These are phyloP conservation scores for Calvatia gigantea DNA, from an alignment of 768 basidiomycete species.

Conservation along the genomic window DNA sequence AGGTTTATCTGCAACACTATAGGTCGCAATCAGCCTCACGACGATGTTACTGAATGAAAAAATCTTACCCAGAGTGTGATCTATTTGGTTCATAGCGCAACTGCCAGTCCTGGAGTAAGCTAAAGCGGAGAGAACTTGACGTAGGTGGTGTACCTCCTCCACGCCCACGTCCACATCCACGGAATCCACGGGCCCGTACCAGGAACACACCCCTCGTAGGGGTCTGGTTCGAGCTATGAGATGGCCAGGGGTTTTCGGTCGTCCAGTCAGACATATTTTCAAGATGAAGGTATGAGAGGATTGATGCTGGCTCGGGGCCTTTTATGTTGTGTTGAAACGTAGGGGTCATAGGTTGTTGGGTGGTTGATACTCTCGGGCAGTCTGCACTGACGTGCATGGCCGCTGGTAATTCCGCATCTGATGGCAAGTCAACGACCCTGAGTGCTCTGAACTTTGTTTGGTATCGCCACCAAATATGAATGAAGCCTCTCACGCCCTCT, in stretches of 20 bases:
- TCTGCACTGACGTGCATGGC: no score
- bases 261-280: background rate
- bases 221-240: background rate
- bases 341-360: background rate
- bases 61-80: constrained; percentile 2
- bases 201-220: background rate
- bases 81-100: constrained; percentile 3
- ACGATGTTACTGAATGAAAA: background rate
- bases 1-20: constrained; percentile 4
- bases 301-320: no score
- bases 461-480: no score
- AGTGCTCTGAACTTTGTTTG: no score
- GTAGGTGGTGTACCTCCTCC: background rate
- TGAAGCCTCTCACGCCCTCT: no score
- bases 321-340: no score
- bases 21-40: background rate
- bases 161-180: background rate
- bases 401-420: no score
- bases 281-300: no score
- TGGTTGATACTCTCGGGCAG: no score
- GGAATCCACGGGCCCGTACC: background rate
- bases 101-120: background rate
- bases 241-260: background rate
- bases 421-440: no score
- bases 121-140: background rate